A percentile compares a stretch with the other conserved stretches of the same genome.
These are phyloP conservation scores for Ceratopteris richardii DNA, from an alignment of 75 land plant genomes.

Conservation along the genomic window DNA sequence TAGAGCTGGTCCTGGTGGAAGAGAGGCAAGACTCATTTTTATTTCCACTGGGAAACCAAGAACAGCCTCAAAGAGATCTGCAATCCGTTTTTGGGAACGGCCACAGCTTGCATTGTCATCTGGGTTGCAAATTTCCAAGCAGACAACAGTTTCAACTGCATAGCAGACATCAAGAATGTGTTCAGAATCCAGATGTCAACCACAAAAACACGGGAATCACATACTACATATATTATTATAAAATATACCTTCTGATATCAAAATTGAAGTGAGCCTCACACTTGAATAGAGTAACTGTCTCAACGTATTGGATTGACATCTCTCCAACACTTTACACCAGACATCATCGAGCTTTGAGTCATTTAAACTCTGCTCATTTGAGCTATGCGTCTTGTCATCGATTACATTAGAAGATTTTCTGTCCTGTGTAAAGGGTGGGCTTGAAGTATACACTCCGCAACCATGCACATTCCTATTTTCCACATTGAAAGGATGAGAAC, in stretches of 20 bases:
- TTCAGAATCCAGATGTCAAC: too few species aligned
- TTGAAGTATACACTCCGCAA: not conserved
- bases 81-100: slow-evolving; percentile 53
- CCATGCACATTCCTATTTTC: not conserved
- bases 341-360: slow-evolving; percentile 18
- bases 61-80: slow-evolving; percentile 45
- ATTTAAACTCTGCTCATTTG: slow-evolving; percentile 2
- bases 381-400: not conserved
- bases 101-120: slow-evolving; percentile 54
- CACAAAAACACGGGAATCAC: not conserved
- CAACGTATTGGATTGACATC: slow-evolving; percentile 14
- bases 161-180: not conserved
- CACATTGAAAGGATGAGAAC: not conserved
- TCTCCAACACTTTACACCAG: slow-evolving; percentile 28
- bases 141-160: slow-evolving; percentile 46
- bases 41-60: slow-evolving; percentile 60
- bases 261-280: slow-evolving; percentile 21
- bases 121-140: slow-evolving; percentile 46
- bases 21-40: slow-evolving; percentile 33
- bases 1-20: too few species aligned
- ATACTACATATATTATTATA: not conserved
- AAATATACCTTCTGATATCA: slow-evolving; percentile 15
- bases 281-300: slow-evolving; percentile 20
- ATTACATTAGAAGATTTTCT: too few species aligned
- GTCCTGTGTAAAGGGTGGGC: slow-evolving; percentile 1